These are phyloP conservation scores for Endotrypanum monterogeii DNA, from an alignment of 208 protist genomes.

Conservation along the genomic window DNA sequence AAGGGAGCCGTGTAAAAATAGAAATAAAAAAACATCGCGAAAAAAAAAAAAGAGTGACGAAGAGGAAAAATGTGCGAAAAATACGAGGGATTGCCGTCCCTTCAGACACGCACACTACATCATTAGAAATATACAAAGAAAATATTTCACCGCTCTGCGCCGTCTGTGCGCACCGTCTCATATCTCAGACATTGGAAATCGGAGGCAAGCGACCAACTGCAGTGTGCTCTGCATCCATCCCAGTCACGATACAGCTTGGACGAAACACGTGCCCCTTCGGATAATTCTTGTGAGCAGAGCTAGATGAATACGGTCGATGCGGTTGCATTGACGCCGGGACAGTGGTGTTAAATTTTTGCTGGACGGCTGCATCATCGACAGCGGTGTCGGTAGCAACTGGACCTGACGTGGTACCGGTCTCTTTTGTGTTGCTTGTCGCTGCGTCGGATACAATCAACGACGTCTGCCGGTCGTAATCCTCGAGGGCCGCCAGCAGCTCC, in stretches of 20 bases:
- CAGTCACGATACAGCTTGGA: slow-evolving; percentile 15
- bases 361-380: neutral
- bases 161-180: neutral
- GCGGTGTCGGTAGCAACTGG: neutral
- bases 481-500: slow-evolving; percentile 49
- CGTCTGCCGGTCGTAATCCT: slow-evolving; percentile 53
- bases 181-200: slow-evolving; percentile 14
- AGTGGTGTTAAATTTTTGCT: slow-evolving; percentile 4
- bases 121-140: neutral
- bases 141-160: neutral
- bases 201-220: slow-evolving; percentile 14
- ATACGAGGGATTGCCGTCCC: neutral
- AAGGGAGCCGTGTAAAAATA: neutral
- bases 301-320: slow-evolving; percentile 1
- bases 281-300: slow-evolving; percentile 1
- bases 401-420: neutral
- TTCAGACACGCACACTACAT: neutral
- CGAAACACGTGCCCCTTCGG: slow-evolving; percentile 10
- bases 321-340: slow-evolving; percentile 17
- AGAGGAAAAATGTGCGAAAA: neutral
- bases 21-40: neutral
- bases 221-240: neutral
- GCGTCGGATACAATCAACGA: slow-evolving; percentile 13
- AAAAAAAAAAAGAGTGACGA: neutral
- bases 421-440: neutral